Evolutionary conservation across 148 eudicot species (phyloP).

Genomic region (Rhododendron ovatum): DNA sequence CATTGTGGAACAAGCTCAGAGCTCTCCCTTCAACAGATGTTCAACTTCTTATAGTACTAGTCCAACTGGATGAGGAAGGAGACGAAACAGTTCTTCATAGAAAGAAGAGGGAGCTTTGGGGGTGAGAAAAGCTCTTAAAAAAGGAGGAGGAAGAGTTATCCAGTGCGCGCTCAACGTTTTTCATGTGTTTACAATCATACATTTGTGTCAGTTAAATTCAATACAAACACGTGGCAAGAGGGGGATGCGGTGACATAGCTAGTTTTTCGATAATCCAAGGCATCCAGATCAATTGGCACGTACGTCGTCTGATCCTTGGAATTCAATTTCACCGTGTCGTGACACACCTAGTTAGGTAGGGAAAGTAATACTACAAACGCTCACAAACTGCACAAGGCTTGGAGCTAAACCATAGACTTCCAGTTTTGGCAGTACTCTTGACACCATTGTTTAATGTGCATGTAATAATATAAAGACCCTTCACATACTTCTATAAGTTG

Average conservation of each 20-base stretch:
- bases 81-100: slow-evolving; percentile 14
- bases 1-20: too few species aligned
- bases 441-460: not conserved
- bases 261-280: too few species aligned
- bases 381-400: too few species aligned
- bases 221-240: not conserved
- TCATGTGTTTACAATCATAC: not conserved
- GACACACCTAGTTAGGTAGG: too few species aligned
- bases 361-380: too few species aligned
- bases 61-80: not conserved
- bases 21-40: too few species aligned
- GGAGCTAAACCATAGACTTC: too few species aligned
- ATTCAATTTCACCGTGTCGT: too few species aligned
- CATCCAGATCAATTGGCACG: too few species aligned
- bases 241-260: not conserved
- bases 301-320: too few species aligned
- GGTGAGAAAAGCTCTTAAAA: slow-evolving; percentile 8
- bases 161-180: not conserved
- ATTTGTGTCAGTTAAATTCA: not conserved
- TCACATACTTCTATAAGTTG: not conserved
- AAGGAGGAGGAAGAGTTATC: not conserved
- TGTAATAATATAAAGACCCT: not conserved
- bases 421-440: too few species aligned
- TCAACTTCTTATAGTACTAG: not conserved
- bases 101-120: slow-evolving; percentile 24